Evolutionary conservation across 1,284 basidiomycete genomes (phyloP).

Genomic region (Coniophora puteana): DNA sequence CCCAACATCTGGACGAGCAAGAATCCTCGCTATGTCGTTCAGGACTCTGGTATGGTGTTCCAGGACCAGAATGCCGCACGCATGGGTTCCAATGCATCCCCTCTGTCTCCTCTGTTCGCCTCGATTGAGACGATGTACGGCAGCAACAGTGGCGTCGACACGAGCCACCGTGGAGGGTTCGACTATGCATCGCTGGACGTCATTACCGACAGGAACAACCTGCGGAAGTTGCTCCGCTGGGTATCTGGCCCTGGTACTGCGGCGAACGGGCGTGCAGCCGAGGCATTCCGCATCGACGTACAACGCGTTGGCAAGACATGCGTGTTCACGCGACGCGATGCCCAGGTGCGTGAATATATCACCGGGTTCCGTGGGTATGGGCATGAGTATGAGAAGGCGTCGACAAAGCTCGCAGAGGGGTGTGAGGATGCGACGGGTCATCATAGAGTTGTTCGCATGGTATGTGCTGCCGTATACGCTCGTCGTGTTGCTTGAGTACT

Average conservation of each 20-base stretch:
- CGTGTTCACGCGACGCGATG: constrained; percentile 27
- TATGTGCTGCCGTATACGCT: constrained; percentile 22
- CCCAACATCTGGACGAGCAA: constrained; percentile 27
- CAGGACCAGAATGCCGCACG: constrained; percentile 30
- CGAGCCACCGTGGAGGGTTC: no score
- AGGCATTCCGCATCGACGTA: constrained; percentile 34
- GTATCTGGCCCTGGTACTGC: constrained; percentile 13
- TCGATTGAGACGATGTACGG: constrained; percentile 30
- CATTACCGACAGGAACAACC: constrained; percentile 32
- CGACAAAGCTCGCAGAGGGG: constrained; percentile 22
- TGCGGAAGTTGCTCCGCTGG: constrained; percentile 33
- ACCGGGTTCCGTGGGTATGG: constrained; percentile 24
- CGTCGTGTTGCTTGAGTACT: no score
- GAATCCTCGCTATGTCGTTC: constrained; percentile 19
- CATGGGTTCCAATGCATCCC: constrained; percentile 25
- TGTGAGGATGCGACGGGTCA: constrained; percentile 31
- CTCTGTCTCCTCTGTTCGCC: constrained; percentile 31
- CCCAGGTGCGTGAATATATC: constrained; percentile 2
- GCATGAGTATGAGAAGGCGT: constrained; percentile 29
- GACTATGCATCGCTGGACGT: constrained; percentile 27
- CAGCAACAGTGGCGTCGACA: no score
- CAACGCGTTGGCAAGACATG: constrained; percentile 28
- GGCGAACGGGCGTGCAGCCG: no score
- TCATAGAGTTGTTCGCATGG: constrained; percentile 33
- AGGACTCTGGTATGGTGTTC: constrained; percentile 22